These are phyloP conservation scores for Schizophyllum commune DNA, from an alignment of 1,284 basidiomycete species.

Conservation along the genomic window DNA sequence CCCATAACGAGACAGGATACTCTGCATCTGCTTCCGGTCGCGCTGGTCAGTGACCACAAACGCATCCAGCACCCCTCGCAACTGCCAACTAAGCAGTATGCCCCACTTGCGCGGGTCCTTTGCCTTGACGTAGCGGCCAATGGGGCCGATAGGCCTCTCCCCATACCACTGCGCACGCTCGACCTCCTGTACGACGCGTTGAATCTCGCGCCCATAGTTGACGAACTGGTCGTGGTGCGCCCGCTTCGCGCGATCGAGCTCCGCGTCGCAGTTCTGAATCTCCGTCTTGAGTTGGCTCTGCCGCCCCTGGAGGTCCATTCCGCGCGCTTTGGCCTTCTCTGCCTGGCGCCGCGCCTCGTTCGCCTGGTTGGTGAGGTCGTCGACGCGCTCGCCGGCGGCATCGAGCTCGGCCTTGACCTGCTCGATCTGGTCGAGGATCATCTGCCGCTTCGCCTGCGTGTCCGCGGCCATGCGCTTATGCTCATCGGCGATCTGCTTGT, in stretches of 20 bases:
- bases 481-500: constrained; percentile 50
- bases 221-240: constrained; percentile 26
- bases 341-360: constrained; percentile 23
- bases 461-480: constrained; percentile 45
- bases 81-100: constrained; percentile 54
- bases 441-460: constrained; percentile 55
- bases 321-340: not conserved
- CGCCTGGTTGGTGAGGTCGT: constrained; percentile 17
- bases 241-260: not conserved
- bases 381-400: constrained; percentile 34
- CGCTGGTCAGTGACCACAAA: constrained; percentile 74
- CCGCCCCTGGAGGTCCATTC: not conserved
- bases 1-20: constrained; percentile 46
- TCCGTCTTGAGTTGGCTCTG: constrained; percentile 1
- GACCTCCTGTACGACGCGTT: constrained; percentile 54
- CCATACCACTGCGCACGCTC: constrained; percentile 54
- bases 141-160: constrained; percentile 74
- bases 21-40: constrained; percentile 60
- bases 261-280: constrained; percentile 3
- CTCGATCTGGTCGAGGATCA: constrained; percentile 41
- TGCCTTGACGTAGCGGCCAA: constrained; percentile 78
- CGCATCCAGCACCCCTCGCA: constrained; percentile 57
- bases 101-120: constrained; percentile 65
- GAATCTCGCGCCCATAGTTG: constrained; percentile 58
- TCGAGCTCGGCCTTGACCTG: constrained; percentile 31